Conservation (phyloP, 805 yeast genomes). For the Kazachstania africana region DNA sequence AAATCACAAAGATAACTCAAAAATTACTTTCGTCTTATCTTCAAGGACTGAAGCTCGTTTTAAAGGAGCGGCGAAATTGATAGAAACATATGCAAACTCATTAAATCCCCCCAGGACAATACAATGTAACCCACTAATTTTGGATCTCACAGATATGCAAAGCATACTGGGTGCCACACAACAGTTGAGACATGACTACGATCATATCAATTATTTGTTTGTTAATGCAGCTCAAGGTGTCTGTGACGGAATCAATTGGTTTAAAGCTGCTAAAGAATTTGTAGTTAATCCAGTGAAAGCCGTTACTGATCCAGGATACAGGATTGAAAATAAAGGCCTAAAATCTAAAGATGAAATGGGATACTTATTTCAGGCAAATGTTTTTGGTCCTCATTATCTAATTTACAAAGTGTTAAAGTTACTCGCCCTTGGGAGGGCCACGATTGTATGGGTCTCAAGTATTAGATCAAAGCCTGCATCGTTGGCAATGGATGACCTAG, state of each 20-base stretch:
- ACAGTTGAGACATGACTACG: slow-evolving; percentile 52
- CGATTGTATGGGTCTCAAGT: slow-evolving; percentile 76
- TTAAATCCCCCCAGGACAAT: slow-evolving; percentile 39
- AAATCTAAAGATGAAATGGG: slow-evolving; percentile 73
- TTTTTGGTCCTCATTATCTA: slow-evolving; percentile 84
- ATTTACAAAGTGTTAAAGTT: slow-evolving; percentile 50
- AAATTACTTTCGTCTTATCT: slow-evolving; percentile 74
- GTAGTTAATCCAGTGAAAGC: slow-evolving; percentile 58
- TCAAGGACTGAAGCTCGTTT: slow-evolving; percentile 81
- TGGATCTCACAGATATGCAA: slow-evolving; percentile 83
- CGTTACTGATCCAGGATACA: slow-evolving; percentile 76
- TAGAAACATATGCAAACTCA: slow-evolving; percentile 34
- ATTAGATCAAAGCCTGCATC: slow-evolving; percentile 66
- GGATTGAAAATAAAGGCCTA: slow-evolving; percentile 69
- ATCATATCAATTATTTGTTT: slow-evolving; percentile 62
- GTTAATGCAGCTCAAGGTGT: slow-evolving; percentile 86
- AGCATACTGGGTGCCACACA: slow-evolving; percentile 62
- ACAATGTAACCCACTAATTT: slow-evolving; percentile 73
- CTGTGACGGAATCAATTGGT: slow-evolving; percentile 79
- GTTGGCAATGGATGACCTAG: slow-evolving; percentile 63
- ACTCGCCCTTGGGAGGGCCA: slow-evolving; percentile 43
- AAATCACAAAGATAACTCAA: slow-evolving; percentile 37
- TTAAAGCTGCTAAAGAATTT: slow-evolving; percentile 59
- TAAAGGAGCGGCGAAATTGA: slow-evolving; percentile 50
- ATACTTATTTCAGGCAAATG: slow-evolving; percentile 83